Conservation (phyloP, 2,329 filamentous ascomycete species). For the Ceratocystis variospora region DNA sequence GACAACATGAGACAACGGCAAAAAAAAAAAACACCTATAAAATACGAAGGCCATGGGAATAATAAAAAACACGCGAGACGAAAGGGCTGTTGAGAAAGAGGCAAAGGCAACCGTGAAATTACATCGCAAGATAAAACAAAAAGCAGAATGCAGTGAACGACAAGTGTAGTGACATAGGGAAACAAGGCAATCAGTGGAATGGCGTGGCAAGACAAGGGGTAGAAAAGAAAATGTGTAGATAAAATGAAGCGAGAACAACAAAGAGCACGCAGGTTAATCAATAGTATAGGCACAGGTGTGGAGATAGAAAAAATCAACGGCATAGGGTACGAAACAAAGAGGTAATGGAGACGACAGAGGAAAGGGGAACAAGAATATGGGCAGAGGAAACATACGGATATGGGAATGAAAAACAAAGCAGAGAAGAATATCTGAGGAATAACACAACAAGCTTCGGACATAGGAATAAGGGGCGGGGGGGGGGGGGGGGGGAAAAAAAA, state of each 20-base stretch:
- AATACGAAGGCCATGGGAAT: conserved; percentile 2
- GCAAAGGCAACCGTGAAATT: conserved; percentile 2
- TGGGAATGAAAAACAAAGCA: background rate
- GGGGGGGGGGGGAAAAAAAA: too few species aligned
- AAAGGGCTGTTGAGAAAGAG: background rate
- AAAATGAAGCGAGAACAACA: conserved; percentile 1
- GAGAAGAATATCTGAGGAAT: background rate
- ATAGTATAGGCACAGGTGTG: conserved; percentile 1
- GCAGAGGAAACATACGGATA: background rate
- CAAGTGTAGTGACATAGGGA: background rate
- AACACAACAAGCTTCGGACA: background rate
- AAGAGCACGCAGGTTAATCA: conserved; percentile 1
- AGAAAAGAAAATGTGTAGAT: background rate
- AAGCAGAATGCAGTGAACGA: background rate
- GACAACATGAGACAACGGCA: background rate
- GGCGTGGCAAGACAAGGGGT: background rate
- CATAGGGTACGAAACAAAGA: too few species aligned
- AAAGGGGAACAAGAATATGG: background rate
- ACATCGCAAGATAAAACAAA: background rate
- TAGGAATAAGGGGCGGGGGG: too few species aligned
- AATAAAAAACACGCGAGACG: background rate
- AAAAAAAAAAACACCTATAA: background rate
- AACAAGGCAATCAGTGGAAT: background rate
- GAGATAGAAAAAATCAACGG: background rate
- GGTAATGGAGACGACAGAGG: background rate